phyloP scores from a whole-genome alignment of 176 grass and related monocot genomes.

The Eleusine indica region DNA sequence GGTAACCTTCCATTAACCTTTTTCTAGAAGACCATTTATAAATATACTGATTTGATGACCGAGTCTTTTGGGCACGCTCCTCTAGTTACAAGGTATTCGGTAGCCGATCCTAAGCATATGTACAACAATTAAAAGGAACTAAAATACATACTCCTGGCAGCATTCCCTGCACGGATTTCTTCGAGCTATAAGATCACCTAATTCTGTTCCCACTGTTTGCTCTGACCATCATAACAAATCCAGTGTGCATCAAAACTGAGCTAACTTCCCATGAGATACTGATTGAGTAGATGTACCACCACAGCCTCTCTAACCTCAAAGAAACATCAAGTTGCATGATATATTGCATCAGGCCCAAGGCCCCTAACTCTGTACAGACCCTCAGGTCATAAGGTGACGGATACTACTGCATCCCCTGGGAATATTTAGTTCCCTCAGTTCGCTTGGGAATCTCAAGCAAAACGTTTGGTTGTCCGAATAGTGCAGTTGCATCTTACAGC shows the following conservation, averaged over 20 bases:
- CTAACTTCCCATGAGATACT: constrained; percentile 27
- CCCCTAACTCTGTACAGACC: constrained; percentile 52
- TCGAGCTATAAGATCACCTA: constrained; percentile 15
- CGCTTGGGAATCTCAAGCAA: neutral
- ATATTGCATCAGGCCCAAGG: constrained; percentile 25
- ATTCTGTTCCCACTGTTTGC: neutral
- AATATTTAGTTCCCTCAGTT: constrained; percentile 5
- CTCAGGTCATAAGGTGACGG: constrained; percentile 17
- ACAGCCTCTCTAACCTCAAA: constrained; percentile 9
- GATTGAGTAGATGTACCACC: neutral
- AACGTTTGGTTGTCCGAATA: constrained; percentile 20
- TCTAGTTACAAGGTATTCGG: constrained; percentile 25
- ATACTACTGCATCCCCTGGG: constrained; percentile 19
- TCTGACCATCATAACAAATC: constrained; percentile 1
- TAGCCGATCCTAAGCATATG: constrained; percentile 25
- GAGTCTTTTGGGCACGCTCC: constrained; percentile 7
- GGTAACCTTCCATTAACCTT: neutral
- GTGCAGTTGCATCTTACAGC: neutral
- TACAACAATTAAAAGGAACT: neutral
- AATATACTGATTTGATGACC: neutral
- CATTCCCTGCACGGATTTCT: constrained; percentile 15
- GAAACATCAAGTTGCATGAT: neutral
- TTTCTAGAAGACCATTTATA: neutral
- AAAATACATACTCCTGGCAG: neutral
- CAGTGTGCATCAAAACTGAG: constrained; percentile 39